Evolutionary conservation across 169 alveolate species (phyloP), one percentile per base, ranked within the genome.

Genomic region (Eimeria nieschulzi): DNA sequence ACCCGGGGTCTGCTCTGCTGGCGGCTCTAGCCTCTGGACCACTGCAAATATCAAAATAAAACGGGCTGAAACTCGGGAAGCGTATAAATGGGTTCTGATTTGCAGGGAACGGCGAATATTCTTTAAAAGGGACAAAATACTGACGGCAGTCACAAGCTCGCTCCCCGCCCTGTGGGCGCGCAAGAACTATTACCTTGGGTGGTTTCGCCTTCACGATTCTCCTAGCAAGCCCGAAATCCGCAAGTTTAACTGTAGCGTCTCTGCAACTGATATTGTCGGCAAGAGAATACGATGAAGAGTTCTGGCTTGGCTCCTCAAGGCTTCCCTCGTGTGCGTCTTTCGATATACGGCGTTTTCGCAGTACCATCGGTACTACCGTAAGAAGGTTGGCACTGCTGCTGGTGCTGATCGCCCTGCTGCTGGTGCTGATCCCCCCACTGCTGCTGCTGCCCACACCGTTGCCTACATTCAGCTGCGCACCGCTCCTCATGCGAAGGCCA

Each of bases 211-310:
- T 68, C 13, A 79, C 87, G 51, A 79, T 79, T 79, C 56, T 79
- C 55, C 54, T 54, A 5, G 87, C 87, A 9, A 79, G 55, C 15
- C 87, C 87, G 66, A 79, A 79, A 55, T 79, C 87, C 39, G 87
- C 87, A 23, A 79, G 87, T 39, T 79, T 79, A 21, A 79, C 87
- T 5, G 54, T 54, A 2, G 56, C 66, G 39, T 54, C 26, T 56
- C 54, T 79, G 33, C 87, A 15, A 7, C 72, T 46, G 17, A 79
- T 25, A 10, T 25, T 56, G 55, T 63, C 73, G 56, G 26, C 73
- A 17, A 79, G 87, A n/a, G 87, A 55, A 9, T 79, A 71, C 5
- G 87, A 21, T 9, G 87, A 79, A 17, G 23, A 33, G 33, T 63
- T 23, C 9, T 26, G 70, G 56, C 72, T 79, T 79, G 72, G 46